phyloP scores from a whole-genome alignment of 345 rosid genomes.

The Turritis glabra region DNA sequence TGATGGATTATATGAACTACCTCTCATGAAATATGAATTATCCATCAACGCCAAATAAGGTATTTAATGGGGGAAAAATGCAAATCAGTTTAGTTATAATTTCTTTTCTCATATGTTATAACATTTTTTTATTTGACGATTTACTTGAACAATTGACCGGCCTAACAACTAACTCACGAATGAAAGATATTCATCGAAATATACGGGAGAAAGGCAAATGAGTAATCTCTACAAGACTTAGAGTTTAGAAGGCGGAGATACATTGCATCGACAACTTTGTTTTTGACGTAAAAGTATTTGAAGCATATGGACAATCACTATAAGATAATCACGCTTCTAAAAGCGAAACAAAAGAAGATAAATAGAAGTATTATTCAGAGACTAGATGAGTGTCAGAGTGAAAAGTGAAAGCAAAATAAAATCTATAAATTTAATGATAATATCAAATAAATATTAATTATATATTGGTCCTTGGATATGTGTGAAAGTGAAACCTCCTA shows the following conservation, averaged over 20 bases:
- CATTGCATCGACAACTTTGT: too few species aligned
- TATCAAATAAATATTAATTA: neutral
- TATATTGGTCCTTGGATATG: neutral
- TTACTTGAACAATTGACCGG: neutral
- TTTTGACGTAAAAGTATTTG: neutral
- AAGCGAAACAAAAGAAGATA: too few species aligned
- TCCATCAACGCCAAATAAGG: too few species aligned
- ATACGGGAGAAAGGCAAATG: neutral
- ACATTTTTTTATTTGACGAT: neutral
- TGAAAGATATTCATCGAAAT: neutral
- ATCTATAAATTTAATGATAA: neutral
- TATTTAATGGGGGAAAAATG: too few species aligned
- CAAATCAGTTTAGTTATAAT: neutral
- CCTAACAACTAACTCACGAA: neutral
- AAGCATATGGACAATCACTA: too few species aligned
- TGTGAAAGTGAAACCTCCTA: neutral
- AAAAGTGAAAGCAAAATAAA: neutral
- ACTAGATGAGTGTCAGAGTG: slow-evolving; percentile 4
- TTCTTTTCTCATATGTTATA: neutral
- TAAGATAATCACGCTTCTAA: too few species aligned
- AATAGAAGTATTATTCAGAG: too few species aligned
- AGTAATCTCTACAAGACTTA: neutral
- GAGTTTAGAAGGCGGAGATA: too few species aligned
- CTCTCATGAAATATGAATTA: too few species aligned
- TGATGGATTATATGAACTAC: too few species aligned